These are phyloP conservation scores for Viola odorata DNA, from an alignment of 345 rosid species.

Conservation along the genomic window DNA sequence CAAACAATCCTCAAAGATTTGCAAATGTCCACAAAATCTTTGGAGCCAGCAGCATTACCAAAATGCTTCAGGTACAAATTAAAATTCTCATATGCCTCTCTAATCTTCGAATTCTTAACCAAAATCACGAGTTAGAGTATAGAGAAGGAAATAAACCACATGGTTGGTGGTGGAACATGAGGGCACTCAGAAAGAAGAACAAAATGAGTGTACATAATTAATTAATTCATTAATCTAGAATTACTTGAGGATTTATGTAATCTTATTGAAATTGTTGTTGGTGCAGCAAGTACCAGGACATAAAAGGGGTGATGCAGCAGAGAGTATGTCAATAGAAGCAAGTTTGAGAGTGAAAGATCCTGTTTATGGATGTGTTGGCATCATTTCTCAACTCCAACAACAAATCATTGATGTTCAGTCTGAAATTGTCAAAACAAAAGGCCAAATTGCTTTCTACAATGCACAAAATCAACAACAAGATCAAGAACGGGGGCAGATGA, in stretches of 20 bases:
- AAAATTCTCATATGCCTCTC: not conserved
- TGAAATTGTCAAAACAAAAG: constrained; percentile 1
- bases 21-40: constrained; percentile 19
- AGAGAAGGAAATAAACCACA: too few species aligned
- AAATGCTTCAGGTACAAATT: constrained; percentile 21
- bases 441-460: constrained; percentile 12
- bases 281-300: constrained; percentile 20
- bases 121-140: too few species aligned
- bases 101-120: too few species aligned
- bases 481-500: not conserved
- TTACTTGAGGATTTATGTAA: too few species aligned
- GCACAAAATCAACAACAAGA: not conserved
- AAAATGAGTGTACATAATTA: too few species aligned
- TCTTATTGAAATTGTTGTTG: too few species aligned
- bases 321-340: constrained; percentile 20
- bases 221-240: too few species aligned
- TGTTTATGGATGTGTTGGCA: constrained; percentile 21
- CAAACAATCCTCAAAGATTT: constrained; percentile 21
- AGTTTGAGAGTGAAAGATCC: constrained; percentile 15
- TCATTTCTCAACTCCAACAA: constrained; percentile 20
- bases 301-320: constrained; percentile 20
- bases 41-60: constrained; percentile 32
- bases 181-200: too few species aligned
- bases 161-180: too few species aligned
- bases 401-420: constrained; percentile 14